These are phyloP conservation scores for Adansonia digitata DNA, from an alignment of 345 rosid species.

Conservation along the genomic window DNA sequence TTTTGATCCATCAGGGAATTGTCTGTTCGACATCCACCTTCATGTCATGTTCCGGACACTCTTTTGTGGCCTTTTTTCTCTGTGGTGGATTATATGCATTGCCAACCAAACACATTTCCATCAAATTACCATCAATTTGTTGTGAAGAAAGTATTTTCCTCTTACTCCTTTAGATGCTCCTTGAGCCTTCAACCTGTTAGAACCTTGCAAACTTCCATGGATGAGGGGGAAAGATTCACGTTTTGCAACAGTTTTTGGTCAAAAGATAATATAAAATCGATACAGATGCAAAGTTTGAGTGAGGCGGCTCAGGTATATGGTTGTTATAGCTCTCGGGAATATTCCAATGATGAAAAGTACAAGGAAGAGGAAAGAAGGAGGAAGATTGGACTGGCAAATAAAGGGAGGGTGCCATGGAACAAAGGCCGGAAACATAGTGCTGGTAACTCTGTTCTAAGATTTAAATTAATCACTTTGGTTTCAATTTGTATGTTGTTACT, in stretches of 20 bases:
- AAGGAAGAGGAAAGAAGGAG: constrained; percentile 51
- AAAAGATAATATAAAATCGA: constrained; percentile 12
- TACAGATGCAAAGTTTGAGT: constrained; percentile 17
- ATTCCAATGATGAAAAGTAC: constrained; percentile 8
- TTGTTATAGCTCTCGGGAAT: constrained; percentile 2
- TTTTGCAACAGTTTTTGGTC: constrained; percentile 19
- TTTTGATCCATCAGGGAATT: constrained; percentile 27
- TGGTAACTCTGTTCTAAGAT: constrained; percentile 32
- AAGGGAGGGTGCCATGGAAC: constrained; percentile 87
- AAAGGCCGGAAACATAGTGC: constrained; percentile 65
- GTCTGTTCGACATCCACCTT: constrained; percentile 22
- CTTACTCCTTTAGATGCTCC: constrained; percentile 18
- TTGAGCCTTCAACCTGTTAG: constrained; percentile 24
- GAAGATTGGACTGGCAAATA: constrained; percentile 64
- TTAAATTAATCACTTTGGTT: background rate
- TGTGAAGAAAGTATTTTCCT: constrained; percentile 14
- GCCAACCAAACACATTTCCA: constrained; percentile 18
- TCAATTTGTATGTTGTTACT: constrained; percentile 10
- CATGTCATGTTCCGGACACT: constrained; percentile 12
- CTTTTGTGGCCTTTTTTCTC: constrained; percentile 15
- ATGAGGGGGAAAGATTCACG: constrained; percentile 11
- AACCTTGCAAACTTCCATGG: constrained; percentile 22
- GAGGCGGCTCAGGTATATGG: constrained; percentile 17
- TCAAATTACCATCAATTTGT: constrained; percentile 21
- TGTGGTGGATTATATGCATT: constrained; percentile 23